Evolutionary conservation across 108 stramenopile genomes (phyloP), one percentile per base, ranked within the genome.

Genomic region (Skeletonema potamos): DNA sequence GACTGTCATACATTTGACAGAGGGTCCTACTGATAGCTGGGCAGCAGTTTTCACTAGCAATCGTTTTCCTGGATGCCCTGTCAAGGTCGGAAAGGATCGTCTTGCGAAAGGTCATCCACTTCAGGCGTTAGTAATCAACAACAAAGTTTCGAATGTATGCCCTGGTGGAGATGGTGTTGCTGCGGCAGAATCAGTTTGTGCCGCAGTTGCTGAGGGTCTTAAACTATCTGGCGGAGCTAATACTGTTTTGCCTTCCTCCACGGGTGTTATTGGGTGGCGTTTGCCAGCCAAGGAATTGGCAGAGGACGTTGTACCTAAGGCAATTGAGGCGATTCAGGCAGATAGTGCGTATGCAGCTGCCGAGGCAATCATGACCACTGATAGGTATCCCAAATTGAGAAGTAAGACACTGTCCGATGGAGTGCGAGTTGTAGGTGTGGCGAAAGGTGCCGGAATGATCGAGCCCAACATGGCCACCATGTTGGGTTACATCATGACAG

Each of bases 361-460:
- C 29, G 80, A 83, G 69, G 90, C 89, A 4, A 94, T 94, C 57
- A 92, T 92, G 87, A 94, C 93, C 12, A 94, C 93, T 3, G 79
- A 94, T 76, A 85, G 93, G 67, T 94, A 85, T 62, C 93, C 93
- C 28, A 94, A 94, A 54, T 67, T 94, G 34, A 79, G 93, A 54
- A 84, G 83, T 60, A 88, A 84, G 37, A 94, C 93, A 2, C 74
- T 94, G 51, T 89, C 88, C 22, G 85, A 90, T 65, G 93, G 93
- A 34, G 85, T 88, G 20, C 64, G 91, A 27, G 63, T 94, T 48
- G 91, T 94, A 11, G 93, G 89, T 33, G 86, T 94, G 58, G 93
- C 91, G 41, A 99, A 99, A 79, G 99, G 99, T 13, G 99, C 99
- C 9, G 99, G 99, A 22, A 99, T 99, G 99, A 97, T 98, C 64